Evolutionary conservation across 208 protist species (phyloP).

Genomic region (Acanthamoeba castellanii): DNA sequence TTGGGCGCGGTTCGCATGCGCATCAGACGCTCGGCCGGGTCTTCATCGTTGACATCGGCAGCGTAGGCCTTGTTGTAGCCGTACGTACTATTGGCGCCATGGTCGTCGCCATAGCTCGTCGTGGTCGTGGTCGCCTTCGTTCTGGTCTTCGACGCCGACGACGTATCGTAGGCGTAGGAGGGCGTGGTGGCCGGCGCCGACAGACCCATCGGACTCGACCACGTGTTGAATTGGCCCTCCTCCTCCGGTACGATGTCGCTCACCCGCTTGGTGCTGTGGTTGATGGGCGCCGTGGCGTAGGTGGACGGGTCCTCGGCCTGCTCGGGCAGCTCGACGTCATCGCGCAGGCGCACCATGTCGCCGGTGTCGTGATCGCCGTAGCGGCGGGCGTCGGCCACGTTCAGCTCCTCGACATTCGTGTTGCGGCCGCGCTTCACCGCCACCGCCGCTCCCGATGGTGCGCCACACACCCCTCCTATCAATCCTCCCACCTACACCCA

Average conservation of each 20-base stretch:
- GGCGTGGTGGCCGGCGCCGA: conserved; percentile 28
- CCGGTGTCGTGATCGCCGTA: conserved; percentile 21
- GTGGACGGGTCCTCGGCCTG: conserved; percentile 40
- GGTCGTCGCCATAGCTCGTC: not conserved
- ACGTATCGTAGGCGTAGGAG: conserved; percentile 7
- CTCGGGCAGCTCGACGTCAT: conserved; percentile 13
- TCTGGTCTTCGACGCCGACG: not conserved
- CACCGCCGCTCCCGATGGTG: conserved; percentile 21
- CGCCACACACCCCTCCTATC: not conserved
- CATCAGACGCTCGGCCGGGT: conserved; percentile 4
- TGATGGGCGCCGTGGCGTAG: not conserved
- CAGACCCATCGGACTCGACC: not conserved
- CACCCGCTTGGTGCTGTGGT: not conserved
- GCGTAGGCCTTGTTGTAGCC: not conserved
- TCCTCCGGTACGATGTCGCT: not conserved
- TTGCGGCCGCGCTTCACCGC: conserved; percentile 24
- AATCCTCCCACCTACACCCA: conserved; percentile 9
- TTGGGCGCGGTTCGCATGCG: not conserved
- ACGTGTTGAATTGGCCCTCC: conserved; percentile 1
- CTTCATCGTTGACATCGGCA: not conserved
- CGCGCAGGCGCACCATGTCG: conserved; percentile 30
- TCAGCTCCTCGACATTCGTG: conserved; percentile 6
- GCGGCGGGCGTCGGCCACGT: not conserved
- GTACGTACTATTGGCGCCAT: not conserved
- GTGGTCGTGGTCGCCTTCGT: not conserved